Conservation (phyloP, 768 basidiomycete species). For the Termitomyces sp. region DNA sequence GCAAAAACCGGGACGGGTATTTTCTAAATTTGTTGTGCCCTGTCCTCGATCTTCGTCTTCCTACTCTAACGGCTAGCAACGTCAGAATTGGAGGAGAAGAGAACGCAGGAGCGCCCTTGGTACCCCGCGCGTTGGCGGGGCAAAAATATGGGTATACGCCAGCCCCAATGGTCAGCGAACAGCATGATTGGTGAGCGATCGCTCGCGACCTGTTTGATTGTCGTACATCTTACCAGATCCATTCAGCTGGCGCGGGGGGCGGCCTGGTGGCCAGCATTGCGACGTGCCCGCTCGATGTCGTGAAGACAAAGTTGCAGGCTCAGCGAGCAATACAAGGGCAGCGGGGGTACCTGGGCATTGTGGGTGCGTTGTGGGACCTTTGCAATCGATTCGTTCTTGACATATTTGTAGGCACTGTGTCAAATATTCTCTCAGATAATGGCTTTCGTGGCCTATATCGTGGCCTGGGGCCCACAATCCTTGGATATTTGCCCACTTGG, state of each 20-base stretch:
- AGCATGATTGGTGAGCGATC: conserved; percentile 73
- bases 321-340: conserved; percentile 71
- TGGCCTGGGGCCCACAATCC: conserved; percentile 94
- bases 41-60: background rate
- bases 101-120: conserved; percentile 15
- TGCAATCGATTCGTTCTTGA: conserved; percentile 14
- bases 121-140: conserved; percentile 60
- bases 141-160: conserved; percentile 62
- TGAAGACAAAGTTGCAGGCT: conserved; percentile 98
- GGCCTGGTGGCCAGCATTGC: conserved; percentile 90
- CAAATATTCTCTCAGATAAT: conserved; percentile 49
- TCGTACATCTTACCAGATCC: conserved; percentile 11
- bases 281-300: conserved; percentile 95
- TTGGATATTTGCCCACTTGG: conserved; percentile 98
- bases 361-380: conserved; percentile 45
- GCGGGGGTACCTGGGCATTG: conserved; percentile 71
- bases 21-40: conserved; percentile 5
- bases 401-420: conserved; percentile 34
- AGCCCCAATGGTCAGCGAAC: conserved; percentile 66
- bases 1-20: conserved; percentile 17
- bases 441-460: conserved; percentile 92
- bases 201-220: conserved; percentile 7
- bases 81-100: conserved; percentile 13
- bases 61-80: conserved; percentile 4
- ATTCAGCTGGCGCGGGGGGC: conserved; percentile 87